These are phyloP conservation scores for Scheffersomyces segobiensis DNA, from an alignment of 1,139 yeast species.

Conservation along the genomic window DNA sequence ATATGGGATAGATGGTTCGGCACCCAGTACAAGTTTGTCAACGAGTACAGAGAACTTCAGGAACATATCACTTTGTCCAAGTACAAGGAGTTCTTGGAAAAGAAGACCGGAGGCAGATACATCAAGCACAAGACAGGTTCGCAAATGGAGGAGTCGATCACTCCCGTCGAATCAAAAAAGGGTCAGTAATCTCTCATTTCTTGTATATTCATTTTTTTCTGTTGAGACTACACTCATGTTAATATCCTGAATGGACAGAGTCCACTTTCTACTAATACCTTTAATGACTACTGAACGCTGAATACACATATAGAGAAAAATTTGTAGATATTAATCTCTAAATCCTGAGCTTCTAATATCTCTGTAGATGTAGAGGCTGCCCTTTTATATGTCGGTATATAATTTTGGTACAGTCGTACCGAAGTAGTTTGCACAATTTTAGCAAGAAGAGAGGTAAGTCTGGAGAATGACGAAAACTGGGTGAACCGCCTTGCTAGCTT, in stretches of 20 bases:
- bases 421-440: too few species aligned
- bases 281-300: background rate
- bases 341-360: background rate
- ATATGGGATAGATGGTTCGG: slow-evolving; percentile 80
- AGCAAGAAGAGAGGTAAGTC: too few species aligned
- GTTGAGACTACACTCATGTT: background rate
- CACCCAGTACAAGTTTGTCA: slow-evolving; percentile 71
- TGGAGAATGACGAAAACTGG: too few species aligned
- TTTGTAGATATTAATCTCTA: background rate
- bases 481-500: too few species aligned
- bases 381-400: too few species aligned
- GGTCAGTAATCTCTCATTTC: background rate
- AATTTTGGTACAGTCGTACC: too few species aligned
- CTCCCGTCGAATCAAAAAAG: background rate
- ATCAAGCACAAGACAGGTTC: background rate
- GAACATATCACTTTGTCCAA: slow-evolving; percentile 59
- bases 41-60: slow-evolving; percentile 58
- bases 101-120: slow-evolving; percentile 23
- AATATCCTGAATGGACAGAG: background rate
- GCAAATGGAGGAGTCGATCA: background rate
- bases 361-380: background rate
- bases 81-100: slow-evolving; percentile 60
- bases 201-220: background rate
- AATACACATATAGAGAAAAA: too few species aligned
- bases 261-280: background rate